Evolutionary conservation across 345 rosid species (phyloP), one percentile per base, ranked within the genome.

Genomic region (Sapria himalayana): DNA sequence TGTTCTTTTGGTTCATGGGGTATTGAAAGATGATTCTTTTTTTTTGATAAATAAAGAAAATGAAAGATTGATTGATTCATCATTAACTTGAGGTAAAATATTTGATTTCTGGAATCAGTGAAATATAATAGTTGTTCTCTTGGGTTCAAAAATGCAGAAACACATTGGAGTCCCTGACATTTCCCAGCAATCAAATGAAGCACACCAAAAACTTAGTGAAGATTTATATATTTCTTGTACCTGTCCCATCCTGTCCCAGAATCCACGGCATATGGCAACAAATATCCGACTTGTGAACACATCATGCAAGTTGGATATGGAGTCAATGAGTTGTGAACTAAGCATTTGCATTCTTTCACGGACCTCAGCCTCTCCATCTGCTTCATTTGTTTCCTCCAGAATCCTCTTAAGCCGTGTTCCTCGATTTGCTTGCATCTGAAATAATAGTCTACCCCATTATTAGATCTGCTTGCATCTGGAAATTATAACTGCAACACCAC

Each of bases 171-270:
- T n/a, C 6, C 8, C n/a, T 18, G 9, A n/a, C 15, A 15, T 21
- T 46, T 50, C 22, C n/a, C n/a, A n/a, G n/a, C n/a, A n/a, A n/a
- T n/a, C n/a, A n/a, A n/a, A n/a, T n/a, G n/a, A n/a, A n/a, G n/a
- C n/a, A n/a, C n/a, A n/a, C n/a, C n/a, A n/a, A n/a, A n/a, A n/a
- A n/a, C n/a, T n/a, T n/a, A n/a, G n/a, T n/a, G n/a, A n/a, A n/a
- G n/a, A n/a, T n/a, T n/a, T n/a, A n/a, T n/a, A n/a, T n/a, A n/a
- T 12, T 5, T 47, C 2, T 22, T 29, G 15, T 41, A 82, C 94
- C 78, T 82, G 86, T 43, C 93, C 98, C 86, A 80, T 76, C 58
- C 77, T 69, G 51, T 89, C 98, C 95, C 95, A 89, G 48, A 82
- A 71, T 37, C 84, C 86, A 20, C 93, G 84, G 56, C 84, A 72